Conservation (phyloP, 192 early-diverging fungal genomes). For the Backusella westeae region DNA sequence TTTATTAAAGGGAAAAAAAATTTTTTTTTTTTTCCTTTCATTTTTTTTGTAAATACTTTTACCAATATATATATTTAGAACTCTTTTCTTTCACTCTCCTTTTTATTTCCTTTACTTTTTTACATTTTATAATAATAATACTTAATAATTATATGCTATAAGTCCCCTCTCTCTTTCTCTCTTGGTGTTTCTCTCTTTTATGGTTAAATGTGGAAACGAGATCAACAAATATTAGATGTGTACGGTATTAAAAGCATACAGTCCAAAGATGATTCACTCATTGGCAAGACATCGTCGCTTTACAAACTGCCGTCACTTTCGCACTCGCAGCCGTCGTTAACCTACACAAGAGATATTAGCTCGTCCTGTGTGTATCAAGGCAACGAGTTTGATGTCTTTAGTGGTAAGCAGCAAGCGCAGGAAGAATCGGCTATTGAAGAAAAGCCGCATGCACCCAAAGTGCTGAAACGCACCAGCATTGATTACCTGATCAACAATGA, state of each 20-base stretch:
- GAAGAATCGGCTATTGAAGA: neutral
- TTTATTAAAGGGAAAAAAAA: neutral
- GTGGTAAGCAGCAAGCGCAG: neutral
- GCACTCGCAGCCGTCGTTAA: neutral
- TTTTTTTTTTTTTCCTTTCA: neutral
- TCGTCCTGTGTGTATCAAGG: neutral
- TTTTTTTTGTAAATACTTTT: neutral
- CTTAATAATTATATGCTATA: neutral
- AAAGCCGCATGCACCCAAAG: neutral
- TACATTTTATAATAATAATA: neutral
- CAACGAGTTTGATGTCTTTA: conserved; percentile 6
- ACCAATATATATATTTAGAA: neutral
- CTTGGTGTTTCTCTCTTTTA: neutral
- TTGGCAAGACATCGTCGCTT: neutral
- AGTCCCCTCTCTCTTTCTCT: neutral
- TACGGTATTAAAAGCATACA: neutral
- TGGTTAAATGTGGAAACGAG: conserved; percentile 5
- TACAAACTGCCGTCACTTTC: neutral
- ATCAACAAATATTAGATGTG: neutral
- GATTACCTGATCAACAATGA: neutral
- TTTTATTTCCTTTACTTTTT: neutral
- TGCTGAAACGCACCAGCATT: neutral
- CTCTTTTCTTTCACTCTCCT: neutral
- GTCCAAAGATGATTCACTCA: neutral
- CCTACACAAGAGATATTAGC: neutral